Percentiles rank a stretch among this genome's conserved stretches.
phyloP scores from a whole-genome alignment of 768 basidiomycete genomes.

The Tricholoma hemisulphureum region DNA sequence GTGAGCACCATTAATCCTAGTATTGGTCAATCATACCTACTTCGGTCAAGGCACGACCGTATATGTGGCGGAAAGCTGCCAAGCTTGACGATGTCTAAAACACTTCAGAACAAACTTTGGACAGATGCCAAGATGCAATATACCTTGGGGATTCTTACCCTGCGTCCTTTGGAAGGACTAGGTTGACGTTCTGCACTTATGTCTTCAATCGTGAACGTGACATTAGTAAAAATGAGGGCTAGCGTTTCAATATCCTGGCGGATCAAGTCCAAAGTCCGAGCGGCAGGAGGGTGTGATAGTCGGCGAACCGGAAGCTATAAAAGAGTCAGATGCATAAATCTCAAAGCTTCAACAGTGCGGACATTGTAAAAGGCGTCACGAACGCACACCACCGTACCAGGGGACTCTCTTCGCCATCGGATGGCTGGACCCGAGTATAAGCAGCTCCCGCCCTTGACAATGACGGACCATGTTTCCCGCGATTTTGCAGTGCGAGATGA shows the following conservation, averaged over 20 bases:
- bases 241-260: constrained; percentile 71
- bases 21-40: constrained; percentile 37
- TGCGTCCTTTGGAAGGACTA: constrained; percentile 38
- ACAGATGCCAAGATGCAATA: neutral
- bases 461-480: constrained; percentile 69
- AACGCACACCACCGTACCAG: constrained; percentile 80
- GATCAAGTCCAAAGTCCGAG: constrained; percentile 63
- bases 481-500: constrained; percentile 68
- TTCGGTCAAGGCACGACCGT: constrained; percentile 69
- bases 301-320: constrained; percentile 78
- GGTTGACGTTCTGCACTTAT: constrained; percentile 37
- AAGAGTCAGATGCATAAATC: neutral
- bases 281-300: constrained; percentile 59
- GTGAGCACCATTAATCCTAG: constrained; percentile 7
- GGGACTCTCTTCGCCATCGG: constrained; percentile 68
- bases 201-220: constrained; percentile 69
- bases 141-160: constrained; percentile 70
- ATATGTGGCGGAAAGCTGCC: constrained; percentile 68
- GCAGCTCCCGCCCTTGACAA: constrained; percentile 70
- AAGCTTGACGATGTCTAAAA: constrained; percentile 63
- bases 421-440: constrained; percentile 73
- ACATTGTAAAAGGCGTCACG: constrained; percentile 92
- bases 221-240: constrained; percentile 68
- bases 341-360: constrained; percentile 20
- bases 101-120: neutral